These are phyloP conservation scores for Adenanthera pavonina DNA, from an alignment of 306 rosid genomes.

Conservation along the genomic window DNA sequence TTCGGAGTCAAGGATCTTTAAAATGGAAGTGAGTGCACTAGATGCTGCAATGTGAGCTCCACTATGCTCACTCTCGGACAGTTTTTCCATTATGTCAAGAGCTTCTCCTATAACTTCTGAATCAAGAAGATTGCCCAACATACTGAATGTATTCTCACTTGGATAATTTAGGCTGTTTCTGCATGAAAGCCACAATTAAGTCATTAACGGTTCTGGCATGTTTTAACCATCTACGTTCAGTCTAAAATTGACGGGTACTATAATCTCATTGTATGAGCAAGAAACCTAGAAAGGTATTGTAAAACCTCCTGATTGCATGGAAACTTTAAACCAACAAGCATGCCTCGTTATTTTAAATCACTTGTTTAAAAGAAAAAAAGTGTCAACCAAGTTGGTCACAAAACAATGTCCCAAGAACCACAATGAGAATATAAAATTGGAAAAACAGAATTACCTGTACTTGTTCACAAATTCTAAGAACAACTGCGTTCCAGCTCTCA, in stretches of 20 bases:
- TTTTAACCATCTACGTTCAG: constrained; percentile 10
- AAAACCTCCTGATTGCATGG: constrained; percentile 15
- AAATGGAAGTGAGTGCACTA: constrained; percentile 56
- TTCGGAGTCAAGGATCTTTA: constrained; percentile 57
- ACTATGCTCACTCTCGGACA: constrained; percentile 54
- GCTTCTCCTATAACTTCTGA: constrained; percentile 67
- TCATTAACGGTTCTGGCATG: not conserved
- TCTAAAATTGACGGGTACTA: constrained; percentile 3
- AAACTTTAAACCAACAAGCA: not conserved
- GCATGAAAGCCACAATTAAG: constrained; percentile 41
- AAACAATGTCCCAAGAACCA: not conserved
- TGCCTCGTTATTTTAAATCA: not conserved
- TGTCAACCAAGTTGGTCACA: constrained; percentile 10
- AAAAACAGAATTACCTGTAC: constrained; percentile 61
- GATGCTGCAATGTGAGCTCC: constrained; percentile 55
- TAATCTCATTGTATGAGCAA: constrained; percentile 13
- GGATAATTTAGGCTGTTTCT: constrained; percentile 53
- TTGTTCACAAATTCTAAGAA: constrained; percentile 61
- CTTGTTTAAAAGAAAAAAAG: constrained; percentile 10
- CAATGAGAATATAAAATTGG: not conserved
- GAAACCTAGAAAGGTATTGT: constrained; percentile 14
- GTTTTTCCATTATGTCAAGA: constrained; percentile 69
- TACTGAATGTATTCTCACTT: constrained; percentile 54
- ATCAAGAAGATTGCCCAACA: constrained; percentile 62
- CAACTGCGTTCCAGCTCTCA: constrained; percentile 68